Base-by-base conservation (phyloP, 2,329 filamentous ascomycete genomes). In the Hypoxylon sp. region DNA sequence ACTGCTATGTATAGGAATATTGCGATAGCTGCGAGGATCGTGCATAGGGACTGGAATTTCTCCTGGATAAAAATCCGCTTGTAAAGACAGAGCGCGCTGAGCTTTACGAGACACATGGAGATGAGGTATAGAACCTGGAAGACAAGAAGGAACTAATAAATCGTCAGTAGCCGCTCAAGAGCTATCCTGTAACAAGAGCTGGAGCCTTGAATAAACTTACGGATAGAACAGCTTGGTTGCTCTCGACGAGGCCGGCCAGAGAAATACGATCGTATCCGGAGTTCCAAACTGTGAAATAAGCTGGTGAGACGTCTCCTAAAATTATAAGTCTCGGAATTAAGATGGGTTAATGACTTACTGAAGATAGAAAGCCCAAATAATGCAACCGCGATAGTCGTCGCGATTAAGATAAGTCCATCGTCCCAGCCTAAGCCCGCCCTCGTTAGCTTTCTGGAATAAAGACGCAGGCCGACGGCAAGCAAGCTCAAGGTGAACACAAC, bases 1-100 rank as follows among this genome's bases (percentile, higher is more conserved):
- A 67, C 65, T 9, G 48, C 57, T 3, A 60, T 9, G 7, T 54
- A 61, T 68, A 73, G 43, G n/a, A 77, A 60, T 52, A 71, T 68
- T 30, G 74, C 71, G 25, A 75, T 69, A 51, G 65, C 71, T 12
- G 56, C 61, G 9, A 73, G 48, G 11, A 34, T 12, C 19, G 48
- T 50, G 25, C 60, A 67, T 12, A 52, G 1, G 2, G 7, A 0
- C 11, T 68, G 54, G 50, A 72, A 65, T n/a, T 6, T 51, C 9
- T 54, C 63, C 5, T 70, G 59, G 12, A 66, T 70, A 43, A 78
- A 77, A 6, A 80, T 71, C 14, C 77, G 73, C 14, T 72, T 63
- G 61, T 80, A 80, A 45, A 80, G 77, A 23, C 66, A 71, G 5
- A 80, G 53, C 16, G 78, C 77, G 32, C 76, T 78, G 27, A 79